phyloP scores from a whole-genome alignment of 2,329 filamentous ascomycete species.

The Sporothrix luriei region DNA sequence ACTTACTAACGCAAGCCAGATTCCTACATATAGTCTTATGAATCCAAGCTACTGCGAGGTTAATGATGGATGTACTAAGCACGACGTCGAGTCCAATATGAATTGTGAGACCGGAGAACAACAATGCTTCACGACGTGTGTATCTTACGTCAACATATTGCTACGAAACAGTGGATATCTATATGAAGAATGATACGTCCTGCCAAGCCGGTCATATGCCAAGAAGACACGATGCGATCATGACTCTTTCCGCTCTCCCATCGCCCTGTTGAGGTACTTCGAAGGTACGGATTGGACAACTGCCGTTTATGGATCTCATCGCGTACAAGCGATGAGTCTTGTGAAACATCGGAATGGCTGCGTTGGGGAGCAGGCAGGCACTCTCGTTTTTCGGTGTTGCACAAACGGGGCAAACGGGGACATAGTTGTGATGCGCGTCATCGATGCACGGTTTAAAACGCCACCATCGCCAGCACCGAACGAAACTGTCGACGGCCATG shows the following conservation, averaged over 20 bases:
- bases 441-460: background rate
- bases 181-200: background rate
- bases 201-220: background rate
- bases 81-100: background rate
- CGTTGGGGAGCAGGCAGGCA: background rate
- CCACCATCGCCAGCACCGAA: background rate
- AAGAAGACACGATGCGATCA: background rate
- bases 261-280: background rate
- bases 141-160: background rate
- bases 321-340: background rate
- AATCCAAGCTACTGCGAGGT: background rate
- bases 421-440: slow-evolving; percentile 1
- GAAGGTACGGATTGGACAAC: background rate
- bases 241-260: background rate
- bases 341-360: background rate
- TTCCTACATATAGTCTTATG: too few species aligned
- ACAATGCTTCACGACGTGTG: background rate
- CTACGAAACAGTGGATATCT: background rate
- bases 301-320: background rate
- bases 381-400: background rate
- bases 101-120: background rate
- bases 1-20: too few species aligned
- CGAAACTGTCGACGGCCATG: background rate
- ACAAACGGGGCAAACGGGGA: background rate
- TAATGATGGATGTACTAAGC: too few species aligned